Conservation (phyloP, 805 yeast genomes). For the Candida nanaspora region DNA sequence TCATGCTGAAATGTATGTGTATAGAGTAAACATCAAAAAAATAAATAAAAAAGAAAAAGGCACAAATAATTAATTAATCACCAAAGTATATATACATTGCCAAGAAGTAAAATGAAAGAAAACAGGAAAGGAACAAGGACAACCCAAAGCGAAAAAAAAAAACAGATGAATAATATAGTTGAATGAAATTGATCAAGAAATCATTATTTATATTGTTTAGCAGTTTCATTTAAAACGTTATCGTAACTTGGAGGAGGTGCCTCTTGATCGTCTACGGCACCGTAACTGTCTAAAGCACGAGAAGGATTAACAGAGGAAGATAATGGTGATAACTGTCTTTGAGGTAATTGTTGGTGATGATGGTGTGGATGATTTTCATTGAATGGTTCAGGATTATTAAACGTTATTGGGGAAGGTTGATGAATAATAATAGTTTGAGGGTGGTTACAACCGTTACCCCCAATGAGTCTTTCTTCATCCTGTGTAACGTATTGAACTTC, state of each 20-base stretch:
- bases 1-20: no score
- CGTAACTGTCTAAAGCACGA: conserved; percentile 8
- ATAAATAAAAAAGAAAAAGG: neutral
- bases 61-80: neutral
- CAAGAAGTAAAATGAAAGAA: no score
- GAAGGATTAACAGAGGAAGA: conserved; percentile 7
- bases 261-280: conserved; percentile 1
- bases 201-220: conserved; percentile 15
- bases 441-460: conserved; percentile 15
- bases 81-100: no score
- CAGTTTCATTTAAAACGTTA: conserved; percentile 26
- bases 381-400: conserved; percentile 28
- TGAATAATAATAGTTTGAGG: conserved; percentile 4
- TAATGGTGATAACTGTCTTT: conserved; percentile 17
- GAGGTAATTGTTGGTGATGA: conserved; percentile 3
- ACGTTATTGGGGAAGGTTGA: conserved; percentile 9
- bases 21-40: neutral
- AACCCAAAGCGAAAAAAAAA: neutral
- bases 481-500: conserved; percentile 2
- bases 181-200: no score
- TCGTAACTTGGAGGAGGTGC: conserved; percentile 31
- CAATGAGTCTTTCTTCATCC: conserved; percentile 15
- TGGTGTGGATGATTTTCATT: conserved; percentile 5
- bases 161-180: neutral
- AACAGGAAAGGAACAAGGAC: no score